Conservation (phyloP, 306 rosid genomes). For the Malus sieversii region DNA sequence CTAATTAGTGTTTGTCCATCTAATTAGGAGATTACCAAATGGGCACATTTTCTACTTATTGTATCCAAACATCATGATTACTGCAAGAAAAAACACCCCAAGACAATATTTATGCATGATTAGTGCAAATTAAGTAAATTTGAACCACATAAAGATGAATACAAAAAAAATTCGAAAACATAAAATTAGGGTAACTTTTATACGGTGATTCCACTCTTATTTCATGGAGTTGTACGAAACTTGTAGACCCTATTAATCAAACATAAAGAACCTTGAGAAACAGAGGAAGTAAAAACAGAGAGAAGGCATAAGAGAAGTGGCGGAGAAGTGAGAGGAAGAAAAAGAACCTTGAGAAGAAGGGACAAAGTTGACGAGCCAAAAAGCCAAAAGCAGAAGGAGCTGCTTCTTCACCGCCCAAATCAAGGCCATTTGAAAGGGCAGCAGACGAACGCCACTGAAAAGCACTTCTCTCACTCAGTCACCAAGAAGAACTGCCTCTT, state of each 20-base stretch:
- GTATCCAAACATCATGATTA: not conserved
- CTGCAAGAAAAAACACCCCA: not conserved
- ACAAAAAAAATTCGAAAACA: no score
- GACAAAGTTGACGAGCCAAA: slow-evolving; percentile 30
- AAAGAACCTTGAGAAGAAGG: slow-evolving; percentile 50
- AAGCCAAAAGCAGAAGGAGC: slow-evolving; percentile 32
- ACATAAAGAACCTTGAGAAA: not conserved
- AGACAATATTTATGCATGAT: no score
- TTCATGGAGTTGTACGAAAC: not conserved
- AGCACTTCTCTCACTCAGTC: slow-evolving; percentile 20
- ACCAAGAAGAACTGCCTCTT: slow-evolving; percentile 35
- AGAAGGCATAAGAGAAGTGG: not conserved
- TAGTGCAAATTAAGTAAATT: no score
- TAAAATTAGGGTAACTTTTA: no score
- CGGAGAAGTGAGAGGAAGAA: not conserved
- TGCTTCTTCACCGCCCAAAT: slow-evolving; percentile 27
- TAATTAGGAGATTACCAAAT: not conserved
- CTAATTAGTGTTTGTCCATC: not conserved
- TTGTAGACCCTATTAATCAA: not conserved
- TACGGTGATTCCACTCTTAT: no score
- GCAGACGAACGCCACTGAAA: slow-evolving; percentile 35
- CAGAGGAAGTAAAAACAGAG: not conserved
- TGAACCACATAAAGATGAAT: not conserved
- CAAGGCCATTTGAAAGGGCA: slow-evolving; percentile 46
- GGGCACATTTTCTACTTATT: not conserved